Base-by-base conservation (phyloP, 2,329 filamentous ascomycete genomes). In the Arthrobotrys pseudoclavata region DNA sequence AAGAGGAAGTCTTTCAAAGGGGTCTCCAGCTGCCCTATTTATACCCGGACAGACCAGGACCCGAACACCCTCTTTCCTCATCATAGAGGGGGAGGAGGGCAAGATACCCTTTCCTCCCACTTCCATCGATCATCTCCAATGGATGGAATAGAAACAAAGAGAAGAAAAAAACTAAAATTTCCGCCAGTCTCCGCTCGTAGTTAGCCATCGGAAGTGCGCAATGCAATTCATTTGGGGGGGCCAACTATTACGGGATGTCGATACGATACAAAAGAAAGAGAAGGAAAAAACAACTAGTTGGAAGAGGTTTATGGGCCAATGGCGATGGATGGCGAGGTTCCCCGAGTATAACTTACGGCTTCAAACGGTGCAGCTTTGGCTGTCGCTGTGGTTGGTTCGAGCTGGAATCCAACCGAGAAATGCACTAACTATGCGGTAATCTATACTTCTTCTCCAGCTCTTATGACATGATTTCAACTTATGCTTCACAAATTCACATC, bases 1-100 rank as follows among this genome's bases (percentile, higher is more conserved):
- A 69, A 10, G 26, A 42, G 52, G 64, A 64, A n/a, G 64, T 12
- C 13, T 12, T 40, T 40, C 37, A 29, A 47, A 69, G 53, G 24
- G 72, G 64, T 24, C 45, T 66, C 66, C 57, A 64, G 64, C 50
- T 69, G 61, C 66, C 70, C 72, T 76, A 76, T 76, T 76, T 76
- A 76, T 76, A 76, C 72, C 72, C 72, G 60, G 29, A 5, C 55
- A 60, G 66, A 48, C 63, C 63, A 37, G 63, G 62, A 74, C 24
- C 71, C 64, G 71, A 60, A 76, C 72, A 76, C 71, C 64, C 66
- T 69, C 72, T 67, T 61, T 50, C 18, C 10, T 29, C 7, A 45
- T 18, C 18, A 45, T 64, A 4, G 48, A 47, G 29, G 50, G 42
- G 55, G 50, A 13, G 52, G 42, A 60, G 40, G 18, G 52, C 22